Percentiles rank a stretch among this genome's conserved stretches.
Conservation (phyloP, 2,329 filamentous ascomycete genomes). For the Fulvia fulva region DNA sequence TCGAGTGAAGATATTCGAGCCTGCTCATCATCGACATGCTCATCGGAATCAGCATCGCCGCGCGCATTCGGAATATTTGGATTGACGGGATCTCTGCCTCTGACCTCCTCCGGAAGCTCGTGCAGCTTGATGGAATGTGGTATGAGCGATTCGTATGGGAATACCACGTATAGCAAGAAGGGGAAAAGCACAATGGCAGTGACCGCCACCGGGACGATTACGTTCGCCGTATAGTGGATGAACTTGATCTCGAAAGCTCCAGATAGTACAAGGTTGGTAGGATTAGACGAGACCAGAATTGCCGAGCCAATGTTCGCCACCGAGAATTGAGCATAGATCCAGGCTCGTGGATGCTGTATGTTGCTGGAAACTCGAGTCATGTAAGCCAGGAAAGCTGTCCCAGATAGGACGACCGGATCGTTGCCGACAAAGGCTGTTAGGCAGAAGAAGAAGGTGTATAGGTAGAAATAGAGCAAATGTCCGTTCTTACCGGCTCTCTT, state of each 20-base stretch:
- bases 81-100: slow-evolving; percentile 58
- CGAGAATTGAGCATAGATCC: slow-evolving; percentile 70
- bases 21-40: not conserved
- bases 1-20: slow-evolving; percentile 49
- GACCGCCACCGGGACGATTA: slow-evolving; percentile 67
- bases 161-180: slow-evolving; percentile 66
- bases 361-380: slow-evolving; percentile 73
- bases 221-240: slow-evolving; percentile 70
- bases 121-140: slow-evolving; percentile 65
- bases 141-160: slow-evolving; percentile 60
- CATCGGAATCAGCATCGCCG: not conserved
- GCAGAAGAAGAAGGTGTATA: slow-evolving; percentile 68
- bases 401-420: slow-evolving; percentile 70
- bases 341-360: slow-evolving; percentile 65
- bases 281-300: slow-evolving; percentile 73
- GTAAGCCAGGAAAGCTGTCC: slow-evolving; percentile 70
- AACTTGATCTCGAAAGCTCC: slow-evolving; percentile 70
- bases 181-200: slow-evolving; percentile 67
- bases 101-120: slow-evolving; percentile 57
- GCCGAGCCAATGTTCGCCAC: slow-evolving; percentile 71
- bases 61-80: slow-evolving; percentile 62
- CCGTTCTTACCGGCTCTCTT: slow-evolving; percentile 65
- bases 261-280: slow-evolving; percentile 70
- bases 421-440: slow-evolving; percentile 68
- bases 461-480: slow-evolving; percentile 65